Evolutionary conservation across 306 rosid genomes (phyloP), one percentile per base, ranked within the genome.

Genomic region (Ceratonia siliqua): DNA sequence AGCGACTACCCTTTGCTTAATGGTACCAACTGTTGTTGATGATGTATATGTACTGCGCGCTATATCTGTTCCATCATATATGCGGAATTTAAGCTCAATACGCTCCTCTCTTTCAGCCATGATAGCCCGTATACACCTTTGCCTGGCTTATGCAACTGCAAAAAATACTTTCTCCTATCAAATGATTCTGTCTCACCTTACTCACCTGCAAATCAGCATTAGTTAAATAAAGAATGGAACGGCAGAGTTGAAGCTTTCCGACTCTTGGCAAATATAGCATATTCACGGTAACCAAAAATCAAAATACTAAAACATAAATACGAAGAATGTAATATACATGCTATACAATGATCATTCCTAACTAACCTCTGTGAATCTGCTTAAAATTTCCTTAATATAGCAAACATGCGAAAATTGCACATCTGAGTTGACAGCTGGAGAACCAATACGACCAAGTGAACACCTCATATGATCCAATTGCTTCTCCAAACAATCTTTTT

Each of bases 61-160:
- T 74, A 91, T 84, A 79, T 91, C 97, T 0, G 97, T 87, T 77
- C 94, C 97, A 67, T 91, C 97, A 66, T 78, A 91, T 48, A 91
- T 83, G 50, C 94, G 85, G 74, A 91, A 91, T 43, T 87, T 89
- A 81, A 91, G 90, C 63, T 85, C 89, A 42, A 85, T 65, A 38
- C 27, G 22, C 39, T 73, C 90, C 75, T 85, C 85, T 55, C 80
- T 84, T 76, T 78, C 85, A 63, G 86, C 89, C 97, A 89, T 90
- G 27, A 68, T 70, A 75, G 48, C 36, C 27, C 30, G 72, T 65
- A 24, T 70, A 66, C 73, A 72, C 81, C 83, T 78, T 71, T 63
- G 8, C 57, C 71, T 81, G 79, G 75, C 85, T 84, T 72, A 68
- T 45, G 21, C 27, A 59, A 78, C 54, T 50, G 81, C 75, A 46